Base-by-base conservation (phyloP, 805 yeast genomes). In the Kuraishia cidri region DNA sequence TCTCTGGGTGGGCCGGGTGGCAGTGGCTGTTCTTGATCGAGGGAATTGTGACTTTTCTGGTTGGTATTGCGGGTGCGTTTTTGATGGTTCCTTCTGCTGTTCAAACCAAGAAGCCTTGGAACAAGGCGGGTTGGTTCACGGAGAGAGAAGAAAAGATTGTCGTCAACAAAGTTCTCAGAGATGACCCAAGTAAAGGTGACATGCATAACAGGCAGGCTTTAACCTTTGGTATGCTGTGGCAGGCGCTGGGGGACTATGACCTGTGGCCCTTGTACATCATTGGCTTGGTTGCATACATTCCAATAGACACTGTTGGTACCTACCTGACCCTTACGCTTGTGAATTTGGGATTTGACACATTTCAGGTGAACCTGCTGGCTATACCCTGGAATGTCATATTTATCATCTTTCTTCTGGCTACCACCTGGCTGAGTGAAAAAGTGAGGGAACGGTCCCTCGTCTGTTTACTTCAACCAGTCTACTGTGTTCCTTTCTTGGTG, bases 1-100 rank as follows among this genome's bases (percentile, higher is more conserved):
- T n/a, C n/a, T n/a, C n/a, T n/a, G n/a, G n/a, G n/a, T n/a, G n/a
- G n/a, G 48, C 50, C 2, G 60, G 80, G 15, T 79, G 86, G 86
- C 59, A 68, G 32, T 79, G 79, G 75, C 55, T 79, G 14, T 79
- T 79, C 41, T 45, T 79, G 15, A 61, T 79, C 33, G 83, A 78
- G 46, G 86, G 87, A 5, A 33, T 66, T 5, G 42, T 75, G 26
- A 76, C 86, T 2, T 50, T 76, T 4, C 15, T 46, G 2, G 61
- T 79, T 39, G 86, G 85, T 2, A 54, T 57, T 31, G 42, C 52
- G 30, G 32, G 52, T 3, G 43, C 35, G 9, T 41, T 48, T 22
- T 36, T 52, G 13, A 54, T 55, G 58, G 57, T 49, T 34, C 62
- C 61, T 7, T 54, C 57, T 10, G 48, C 43, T 21, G 62, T 42